Conservation (phyloP, 345 rosid genomes). For the Linum lewisii region DNA sequence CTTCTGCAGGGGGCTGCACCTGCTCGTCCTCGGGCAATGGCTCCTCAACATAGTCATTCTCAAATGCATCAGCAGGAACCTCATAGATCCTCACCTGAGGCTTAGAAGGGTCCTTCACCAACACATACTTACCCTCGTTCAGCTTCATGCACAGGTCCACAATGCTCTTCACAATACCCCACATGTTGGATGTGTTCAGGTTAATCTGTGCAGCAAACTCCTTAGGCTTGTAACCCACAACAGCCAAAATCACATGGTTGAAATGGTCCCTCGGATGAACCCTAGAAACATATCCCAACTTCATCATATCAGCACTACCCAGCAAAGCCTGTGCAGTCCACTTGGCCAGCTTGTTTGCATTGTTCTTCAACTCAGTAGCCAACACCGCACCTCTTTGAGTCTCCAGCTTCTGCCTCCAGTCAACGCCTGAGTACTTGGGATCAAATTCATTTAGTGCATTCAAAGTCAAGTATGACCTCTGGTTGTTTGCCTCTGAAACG, state of each 20-base stretch:
- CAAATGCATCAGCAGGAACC: slow-evolving; percentile 96
- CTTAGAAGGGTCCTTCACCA: slow-evolving; percentile 88
- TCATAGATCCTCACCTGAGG: slow-evolving; percentile 91
- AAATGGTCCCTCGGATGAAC: slow-evolving; percentile 98
- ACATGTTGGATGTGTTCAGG: slow-evolving; percentile 79
- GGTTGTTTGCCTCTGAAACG: slow-evolving; percentile 66
- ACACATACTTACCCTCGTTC: slow-evolving; percentile 86
- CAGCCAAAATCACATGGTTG: slow-evolving; percentile 86
- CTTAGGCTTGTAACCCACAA: slow-evolving; percentile 79
- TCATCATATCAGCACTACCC: slow-evolving; percentile 94
- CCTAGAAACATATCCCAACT: slow-evolving; percentile 87
- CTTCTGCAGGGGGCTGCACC: slow-evolving; percentile 68
- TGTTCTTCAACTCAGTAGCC: slow-evolving; percentile 94
- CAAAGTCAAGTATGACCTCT: slow-evolving; percentile 64
- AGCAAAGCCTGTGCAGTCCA: slow-evolving; percentile 96
- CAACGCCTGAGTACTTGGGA: slow-evolving; percentile 90
- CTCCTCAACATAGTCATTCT: slow-evolving; percentile 93
- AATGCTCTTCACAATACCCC: slow-evolving; percentile 95
- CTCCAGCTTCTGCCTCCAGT: slow-evolving; percentile 98
- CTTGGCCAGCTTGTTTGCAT: slow-evolving; percentile 84
- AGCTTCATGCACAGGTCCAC: slow-evolving; percentile 91
- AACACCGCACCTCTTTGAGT: slow-evolving; percentile 96
- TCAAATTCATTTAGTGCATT: slow-evolving; percentile 97
- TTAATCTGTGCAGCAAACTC: slow-evolving; percentile 91
- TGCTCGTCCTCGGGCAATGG: slow-evolving; percentile 85